phyloP scores from a whole-genome alignment of 2,329 filamentous ascomycete genomes.

The Chrysosporium keratinophilum region DNA sequence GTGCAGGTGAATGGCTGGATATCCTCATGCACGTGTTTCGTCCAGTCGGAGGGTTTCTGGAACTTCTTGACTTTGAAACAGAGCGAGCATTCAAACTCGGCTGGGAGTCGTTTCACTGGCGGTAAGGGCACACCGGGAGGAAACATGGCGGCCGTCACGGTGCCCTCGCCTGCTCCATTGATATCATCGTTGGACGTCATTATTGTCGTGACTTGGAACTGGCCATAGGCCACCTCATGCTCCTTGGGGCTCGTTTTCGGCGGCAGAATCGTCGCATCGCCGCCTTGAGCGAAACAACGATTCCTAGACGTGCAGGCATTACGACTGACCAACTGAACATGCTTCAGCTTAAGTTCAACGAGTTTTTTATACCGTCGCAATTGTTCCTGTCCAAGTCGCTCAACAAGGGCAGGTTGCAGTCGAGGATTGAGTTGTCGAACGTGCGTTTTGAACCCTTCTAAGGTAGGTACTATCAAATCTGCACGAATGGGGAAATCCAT shows the following conservation, averaged over 20 bases:
- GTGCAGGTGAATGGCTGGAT: conserved; percentile 90
- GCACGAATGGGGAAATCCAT: conserved; percentile 53
- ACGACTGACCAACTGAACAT: conserved; percentile 50
- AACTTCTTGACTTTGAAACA: conserved; percentile 81
- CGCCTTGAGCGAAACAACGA: conserved; percentile 58
- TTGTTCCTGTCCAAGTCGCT: conserved; percentile 75
- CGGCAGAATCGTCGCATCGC: conserved; percentile 53
- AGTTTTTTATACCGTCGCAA: conserved; percentile 67
- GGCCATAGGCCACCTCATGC: conserved; percentile 45
- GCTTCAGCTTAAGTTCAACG: conserved; percentile 58
- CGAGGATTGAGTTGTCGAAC: conserved; percentile 64
- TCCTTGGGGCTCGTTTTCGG: conserved; percentile 45
- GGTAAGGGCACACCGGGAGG: conserved; percentile 72
- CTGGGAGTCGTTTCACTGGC: conserved; percentile 64
- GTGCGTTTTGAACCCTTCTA: conserved; percentile 67
- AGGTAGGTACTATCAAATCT: conserved; percentile 59
- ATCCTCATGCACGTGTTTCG: conserved; percentile 90
- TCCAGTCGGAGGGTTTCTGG: conserved; percentile 90
- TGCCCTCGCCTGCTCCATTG: conserved; percentile 56
- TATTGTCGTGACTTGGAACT: conserved; percentile 43
- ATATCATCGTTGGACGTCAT: conserved; percentile 54
- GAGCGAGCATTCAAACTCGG: conserved; percentile 79
- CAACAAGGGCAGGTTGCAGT: conserved; percentile 57
- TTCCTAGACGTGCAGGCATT: conserved; percentile 50
- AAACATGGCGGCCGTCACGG: conserved; percentile 62